Conservation (phyloP, 1,139 yeast species). For the Candida smagusa region DNA sequence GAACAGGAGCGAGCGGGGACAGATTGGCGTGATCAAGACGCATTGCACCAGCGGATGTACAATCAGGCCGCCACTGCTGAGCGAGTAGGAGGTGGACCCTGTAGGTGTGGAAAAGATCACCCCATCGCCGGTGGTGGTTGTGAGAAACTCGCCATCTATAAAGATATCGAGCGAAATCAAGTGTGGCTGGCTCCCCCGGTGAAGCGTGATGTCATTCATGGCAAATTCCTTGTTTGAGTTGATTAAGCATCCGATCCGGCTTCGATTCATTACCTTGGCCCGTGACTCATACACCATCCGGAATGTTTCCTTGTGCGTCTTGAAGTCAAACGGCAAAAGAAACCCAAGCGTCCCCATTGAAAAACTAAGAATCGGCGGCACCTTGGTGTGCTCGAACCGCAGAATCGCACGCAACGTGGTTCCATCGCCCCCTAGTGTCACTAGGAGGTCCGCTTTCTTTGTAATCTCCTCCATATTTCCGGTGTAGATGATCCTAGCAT, state of each 20-base stretch:
- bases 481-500: constrained; percentile 39
- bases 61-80: constrained; percentile 88
- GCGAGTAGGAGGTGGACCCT: constrained; percentile 91
- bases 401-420: constrained; percentile 76
- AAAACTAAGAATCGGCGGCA: constrained; percentile 87
- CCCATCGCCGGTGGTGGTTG: constrained; percentile 92
- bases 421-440: constrained; percentile 95
- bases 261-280: constrained; percentile 70
- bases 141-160: constrained; percentile 76
- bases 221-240: constrained; percentile 47
- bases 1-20: constrained; percentile 84
- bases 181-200: constrained; percentile 87
- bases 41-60: constrained; percentile 88
- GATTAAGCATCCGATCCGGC: constrained; percentile 77
- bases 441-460: constrained; percentile 61
- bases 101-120: constrained; percentile 85
- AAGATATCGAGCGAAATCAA: constrained; percentile 76
- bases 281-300: constrained; percentile 61
- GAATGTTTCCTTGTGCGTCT: constrained; percentile 59
- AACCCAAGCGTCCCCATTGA: constrained; percentile 93
- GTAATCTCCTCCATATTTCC: constrained; percentile 60
- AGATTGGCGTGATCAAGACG: constrained; percentile 80
- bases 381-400: constrained; percentile 61
- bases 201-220: constrained; percentile 87
- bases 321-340: constrained; percentile 79